Evolutionary conservation across 352 stramenopile species (phyloP).

Genomic region (Phytophthora cactorum): DNA sequence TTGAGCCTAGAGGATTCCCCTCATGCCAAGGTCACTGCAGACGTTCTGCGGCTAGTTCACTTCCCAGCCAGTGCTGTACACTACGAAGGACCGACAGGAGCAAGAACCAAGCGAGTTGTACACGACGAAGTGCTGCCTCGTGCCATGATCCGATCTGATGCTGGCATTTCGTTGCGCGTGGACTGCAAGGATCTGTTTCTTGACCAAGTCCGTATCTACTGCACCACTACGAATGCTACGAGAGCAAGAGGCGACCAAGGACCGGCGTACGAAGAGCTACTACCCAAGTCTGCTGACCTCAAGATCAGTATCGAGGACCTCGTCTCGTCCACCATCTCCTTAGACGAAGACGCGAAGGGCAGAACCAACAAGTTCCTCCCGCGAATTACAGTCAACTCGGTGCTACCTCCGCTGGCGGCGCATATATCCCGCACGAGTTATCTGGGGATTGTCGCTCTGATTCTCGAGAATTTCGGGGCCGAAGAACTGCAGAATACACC

Average conservation of each 20-base stretch:
- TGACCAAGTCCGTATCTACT: conserved; percentile 63
- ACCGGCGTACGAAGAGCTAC: conserved; percentile 39
- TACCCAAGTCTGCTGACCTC: conserved; percentile 55
- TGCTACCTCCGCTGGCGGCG: conserved; percentile 36
- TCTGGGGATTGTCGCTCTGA: conserved; percentile 62
- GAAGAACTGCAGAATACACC: conserved; percentile 51
- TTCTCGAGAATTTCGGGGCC: conserved; percentile 79
- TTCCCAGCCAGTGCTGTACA: conserved; percentile 65
- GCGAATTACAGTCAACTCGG: conserved; percentile 67
- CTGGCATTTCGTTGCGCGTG: conserved; percentile 33
- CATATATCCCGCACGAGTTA: conserved; percentile 57
- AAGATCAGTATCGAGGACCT: conserved; percentile 76
- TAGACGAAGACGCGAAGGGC: conserved; percentile 30
- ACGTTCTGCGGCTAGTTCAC: conserved; percentile 62
- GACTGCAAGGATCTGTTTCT: conserved; percentile 55
- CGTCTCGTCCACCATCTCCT: conserved; percentile 49
- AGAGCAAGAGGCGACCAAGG: background rate
- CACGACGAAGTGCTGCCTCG: conserved; percentile 29
- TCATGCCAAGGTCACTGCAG: conserved; percentile 66
- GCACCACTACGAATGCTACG: conserved; percentile 27
- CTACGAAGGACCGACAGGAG: conserved; percentile 41
- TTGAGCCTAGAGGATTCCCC: conserved; percentile 56
- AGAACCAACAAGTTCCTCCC: conserved; percentile 44
- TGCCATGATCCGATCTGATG: conserved; percentile 23
- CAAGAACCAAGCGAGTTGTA: conserved; percentile 41